phyloP scores from a whole-genome alignment of 78 protist genomes.

The Dictyostelium discoideum region DNA sequence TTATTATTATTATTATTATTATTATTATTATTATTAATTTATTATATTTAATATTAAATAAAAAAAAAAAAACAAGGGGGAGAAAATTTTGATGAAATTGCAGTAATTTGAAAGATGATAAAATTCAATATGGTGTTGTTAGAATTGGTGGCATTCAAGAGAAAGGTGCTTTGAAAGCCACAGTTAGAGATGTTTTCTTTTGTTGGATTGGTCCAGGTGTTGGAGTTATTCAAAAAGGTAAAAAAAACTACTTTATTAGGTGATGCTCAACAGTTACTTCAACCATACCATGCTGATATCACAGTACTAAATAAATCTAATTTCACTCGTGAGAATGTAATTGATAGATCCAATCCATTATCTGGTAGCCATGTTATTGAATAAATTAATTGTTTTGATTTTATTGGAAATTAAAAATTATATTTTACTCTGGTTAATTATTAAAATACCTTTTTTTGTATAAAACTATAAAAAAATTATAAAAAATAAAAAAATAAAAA shows the following conservation, averaged over 20 bases:
- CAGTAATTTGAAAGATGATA: constrained; percentile 1
- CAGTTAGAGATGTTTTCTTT: constrained; percentile 24
- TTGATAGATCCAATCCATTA: constrained; percentile 29
- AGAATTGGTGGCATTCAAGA: constrained; percentile 17
- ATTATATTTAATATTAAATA: too few relatives aligned
- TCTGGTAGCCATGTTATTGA: constrained; percentile 50
- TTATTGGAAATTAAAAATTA: too few relatives aligned
- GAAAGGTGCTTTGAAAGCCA: not conserved
- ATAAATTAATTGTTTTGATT: not conserved
- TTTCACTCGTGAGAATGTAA: not conserved
- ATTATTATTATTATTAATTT: too few relatives aligned
- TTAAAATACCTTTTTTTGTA: too few relatives aligned
- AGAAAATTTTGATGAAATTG: not conserved
- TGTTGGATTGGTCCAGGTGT: constrained; percentile 30
- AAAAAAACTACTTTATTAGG: constrained; percentile 22
- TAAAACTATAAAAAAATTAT: too few relatives aligned
- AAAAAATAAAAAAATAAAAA: too few relatives aligned
- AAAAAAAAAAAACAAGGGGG: not conserved
- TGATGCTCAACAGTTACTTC: not conserved
- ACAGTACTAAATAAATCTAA: not conserved
- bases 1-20: too few relatives aligned
- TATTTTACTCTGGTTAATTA: too few relatives aligned
- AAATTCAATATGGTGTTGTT: constrained; percentile 19
- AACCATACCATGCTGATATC: constrained; percentile 60
- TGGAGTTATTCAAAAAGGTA: constrained; percentile 34